phyloP scores from a whole-genome alignment of 352 stramenopile species.

The Phytophthora constricta region DNA sequence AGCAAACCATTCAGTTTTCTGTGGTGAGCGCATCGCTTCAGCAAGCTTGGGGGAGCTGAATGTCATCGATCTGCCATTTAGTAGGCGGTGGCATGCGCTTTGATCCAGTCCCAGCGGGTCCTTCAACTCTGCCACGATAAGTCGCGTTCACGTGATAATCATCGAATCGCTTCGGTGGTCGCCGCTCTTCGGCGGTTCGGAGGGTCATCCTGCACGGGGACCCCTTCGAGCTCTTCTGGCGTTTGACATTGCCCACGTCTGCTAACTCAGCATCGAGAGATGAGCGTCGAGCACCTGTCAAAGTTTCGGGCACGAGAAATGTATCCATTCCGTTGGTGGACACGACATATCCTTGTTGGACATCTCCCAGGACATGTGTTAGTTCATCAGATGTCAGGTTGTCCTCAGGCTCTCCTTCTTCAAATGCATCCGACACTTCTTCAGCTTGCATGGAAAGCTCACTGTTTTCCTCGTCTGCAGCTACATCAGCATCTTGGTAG shows the following conservation, averaged over 20 bases:
- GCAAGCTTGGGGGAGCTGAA: slow-evolving; percentile 1
- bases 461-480: too few species aligned
- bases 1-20: neutral
- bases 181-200: neutral
- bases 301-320: slow-evolving; percentile 5
- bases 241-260: slow-evolving; percentile 10
- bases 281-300: slow-evolving; percentile 2
- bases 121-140: slow-evolving; percentile 1
- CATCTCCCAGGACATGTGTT: neutral
- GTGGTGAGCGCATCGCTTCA: slow-evolving; percentile 2
- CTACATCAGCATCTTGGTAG: neutral
- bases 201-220: slow-evolving; percentile 1
- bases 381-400: neutral
- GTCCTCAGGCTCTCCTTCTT: neutral
- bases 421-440: too few species aligned
- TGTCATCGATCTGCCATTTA: slow-evolving; percentile 9
- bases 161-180: neutral
- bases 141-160: slow-evolving; percentile 15
- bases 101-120: too few species aligned
- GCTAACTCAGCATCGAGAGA: slow-evolving; percentile 16
- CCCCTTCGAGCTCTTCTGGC: neutral
- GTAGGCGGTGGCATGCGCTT: neutral
- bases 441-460: too few species aligned
- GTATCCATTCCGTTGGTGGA: slow-evolving; percentile 6
- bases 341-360: neutral